Percentiles rank a stretch among this genome's conserved stretches.
These are phyloP conservation scores for Fagus crenata DNA, from an alignment of 306 rosid genomes.

Conservation along the genomic window DNA sequence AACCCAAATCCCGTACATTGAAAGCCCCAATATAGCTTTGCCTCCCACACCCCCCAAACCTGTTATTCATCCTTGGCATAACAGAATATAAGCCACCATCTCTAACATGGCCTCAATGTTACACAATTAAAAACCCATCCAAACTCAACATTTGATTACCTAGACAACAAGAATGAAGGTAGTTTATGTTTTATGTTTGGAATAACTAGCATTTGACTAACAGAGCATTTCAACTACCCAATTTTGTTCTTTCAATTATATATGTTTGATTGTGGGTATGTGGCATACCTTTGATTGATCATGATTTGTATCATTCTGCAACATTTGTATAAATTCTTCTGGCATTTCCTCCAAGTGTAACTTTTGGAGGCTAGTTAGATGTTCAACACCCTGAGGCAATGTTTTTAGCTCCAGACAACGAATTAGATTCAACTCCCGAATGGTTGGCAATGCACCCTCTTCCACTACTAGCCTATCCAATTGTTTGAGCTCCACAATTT, in stretches of 20 bases:
- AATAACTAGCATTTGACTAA: background rate
- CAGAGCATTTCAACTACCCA: background rate
- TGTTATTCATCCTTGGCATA: too few relatives aligned
- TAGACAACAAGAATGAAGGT: background rate
- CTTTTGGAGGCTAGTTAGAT: background rate
- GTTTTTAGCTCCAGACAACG: background rate
- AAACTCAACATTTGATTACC: background rate
- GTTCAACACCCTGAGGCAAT: conserved; percentile 5
- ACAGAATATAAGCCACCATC: too few relatives aligned
- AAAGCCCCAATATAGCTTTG: too few relatives aligned
- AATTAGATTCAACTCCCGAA: conserved; percentile 4
- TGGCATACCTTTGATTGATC: conserved; percentile 2
- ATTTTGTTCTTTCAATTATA: background rate
- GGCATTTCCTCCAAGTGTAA: background rate
- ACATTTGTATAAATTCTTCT: background rate
- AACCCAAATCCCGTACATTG: too few relatives aligned
- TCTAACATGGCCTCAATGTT: background rate
- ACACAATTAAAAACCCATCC: background rate
- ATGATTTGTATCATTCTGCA: background rate
- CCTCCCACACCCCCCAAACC: too few relatives aligned
- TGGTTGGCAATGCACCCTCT: conserved; percentile 7
- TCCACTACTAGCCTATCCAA: background rate
- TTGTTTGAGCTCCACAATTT: background rate
- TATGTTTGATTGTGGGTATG: background rate
- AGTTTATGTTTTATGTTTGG: background rate